Evolutionary conservation across 129 eudicot genomes (phyloP), one percentile per base, ranked within the genome.

Genomic region (Artemisia annua): DNA sequence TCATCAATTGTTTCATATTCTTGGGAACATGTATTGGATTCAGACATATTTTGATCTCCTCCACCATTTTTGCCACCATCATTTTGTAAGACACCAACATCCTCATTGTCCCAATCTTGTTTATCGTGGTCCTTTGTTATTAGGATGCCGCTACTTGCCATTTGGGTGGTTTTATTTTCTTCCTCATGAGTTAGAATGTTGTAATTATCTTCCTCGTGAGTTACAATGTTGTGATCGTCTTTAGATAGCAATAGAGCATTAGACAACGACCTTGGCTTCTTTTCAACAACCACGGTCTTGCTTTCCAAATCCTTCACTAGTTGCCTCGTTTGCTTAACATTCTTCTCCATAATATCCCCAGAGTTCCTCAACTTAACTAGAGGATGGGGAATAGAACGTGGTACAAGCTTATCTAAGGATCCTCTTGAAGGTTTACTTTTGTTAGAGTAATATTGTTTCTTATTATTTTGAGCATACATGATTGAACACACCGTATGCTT

Each of bases 361-460:
- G 72, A 62, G 60, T 48, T 73, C 61, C 67, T 82, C 11, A 71
- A 14, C 20, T 48, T 73, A n/a, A 74, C 75, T 70, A 58, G 66
- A 1, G 30, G 55, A 44, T 48, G 76, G 8, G 82, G 71, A 55
- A 35, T 72, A 10, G 81, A 73, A n/a, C 75, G 70, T 3, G 87
- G 32, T 22, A 78, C 77, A 57, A 74, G 70, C 67, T 68, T 64
- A 59, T 85, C 82, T 43, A 81, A 74, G 19, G 86, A 74, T 17
- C 79, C 62, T 71, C 85, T 73, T 51, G 56, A 19, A 11, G 81
- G 74, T 24, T 69, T 77, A 8, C 59, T 53, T 17, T 26, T 73
- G 28, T 78, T 80, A 3, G 17, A 19, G 6, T 52, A 74, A 35
- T 48, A 39, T 50, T 35, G 80, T 65, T 70, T 79, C 30, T 55